Conservation (phyloP, 2,329 filamentous ascomycete species). For the Colletotrichum acutatum region DNA sequence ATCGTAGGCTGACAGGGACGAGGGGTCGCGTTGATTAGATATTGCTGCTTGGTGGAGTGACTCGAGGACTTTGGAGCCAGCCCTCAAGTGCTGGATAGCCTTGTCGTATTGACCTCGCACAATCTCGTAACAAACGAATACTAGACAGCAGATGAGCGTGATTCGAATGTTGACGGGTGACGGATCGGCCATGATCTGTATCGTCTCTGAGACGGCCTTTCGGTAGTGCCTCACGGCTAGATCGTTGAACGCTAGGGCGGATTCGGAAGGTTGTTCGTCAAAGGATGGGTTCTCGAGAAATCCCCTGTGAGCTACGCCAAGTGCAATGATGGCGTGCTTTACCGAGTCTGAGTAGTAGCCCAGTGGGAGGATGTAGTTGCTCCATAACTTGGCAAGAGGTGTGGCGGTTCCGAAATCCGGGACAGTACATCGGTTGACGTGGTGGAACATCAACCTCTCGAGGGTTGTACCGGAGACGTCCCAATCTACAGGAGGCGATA, state of each 20-base stretch:
- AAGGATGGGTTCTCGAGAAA: conserved; percentile 14
- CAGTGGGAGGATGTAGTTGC: conserved; percentile 27
- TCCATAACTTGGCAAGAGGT: conserved; percentile 23
- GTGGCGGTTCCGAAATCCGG: conserved; percentile 18
- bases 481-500: conserved; percentile 22
- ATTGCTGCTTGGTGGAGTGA: conserved; percentile 20
- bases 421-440: conserved; percentile 25
- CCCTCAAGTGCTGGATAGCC: conserved; percentile 11
- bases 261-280: neutral
- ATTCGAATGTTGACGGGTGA: conserved; percentile 25
- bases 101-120: conserved; percentile 22
- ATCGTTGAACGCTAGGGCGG: neutral
- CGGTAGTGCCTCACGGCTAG: conserved; percentile 18
- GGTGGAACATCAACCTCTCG: conserved; percentile 28
- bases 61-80: conserved; percentile 20
- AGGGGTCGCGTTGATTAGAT: neutral
- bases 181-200: conserved; percentile 27
- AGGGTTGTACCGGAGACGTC: conserved; percentile 5
- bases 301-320: conserved; percentile 16
- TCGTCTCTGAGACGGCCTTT: conserved; percentile 21
- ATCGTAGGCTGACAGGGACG: neutral
- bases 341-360: conserved; percentile 27
- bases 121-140: conserved; percentile 29
- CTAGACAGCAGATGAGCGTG: conserved; percentile 21
- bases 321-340: conserved; percentile 26